Evolutionary conservation across 768 basidiomycete species (phyloP).

Genomic region (Crepidotus variabilis): DNA sequence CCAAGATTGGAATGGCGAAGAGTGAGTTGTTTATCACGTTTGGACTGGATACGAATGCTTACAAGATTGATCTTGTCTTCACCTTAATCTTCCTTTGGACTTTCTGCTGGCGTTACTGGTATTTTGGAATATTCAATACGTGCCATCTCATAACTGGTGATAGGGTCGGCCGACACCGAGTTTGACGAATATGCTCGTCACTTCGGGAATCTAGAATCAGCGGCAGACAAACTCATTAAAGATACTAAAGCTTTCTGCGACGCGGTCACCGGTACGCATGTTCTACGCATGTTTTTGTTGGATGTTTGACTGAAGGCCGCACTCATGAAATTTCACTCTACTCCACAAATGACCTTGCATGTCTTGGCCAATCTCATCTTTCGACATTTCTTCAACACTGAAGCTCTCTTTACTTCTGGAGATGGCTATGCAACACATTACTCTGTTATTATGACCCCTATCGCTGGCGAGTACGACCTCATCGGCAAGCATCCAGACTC

Average conservation of each 20-base stretch:
- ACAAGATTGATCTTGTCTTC: not conserved
- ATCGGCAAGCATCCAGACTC: constrained; percentile 75
- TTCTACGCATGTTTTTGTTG: not conserved
- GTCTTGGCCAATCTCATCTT: not conserved
- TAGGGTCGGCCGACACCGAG: constrained; percentile 81
- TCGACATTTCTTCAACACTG: constrained; percentile 5
- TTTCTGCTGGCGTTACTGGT: too few species aligned
- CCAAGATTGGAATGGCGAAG: constrained; percentile 88
- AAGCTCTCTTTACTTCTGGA: constrained; percentile 66
- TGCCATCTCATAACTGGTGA: not conserved
- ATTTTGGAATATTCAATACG: not conserved
- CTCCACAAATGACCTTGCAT: not conserved
- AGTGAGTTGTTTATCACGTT: constrained; percentile 48
- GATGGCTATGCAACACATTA: constrained; percentile 64
- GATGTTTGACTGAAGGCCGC: not conserved
- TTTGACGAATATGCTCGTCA: constrained; percentile 85
- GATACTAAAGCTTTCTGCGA: constrained; percentile 88
- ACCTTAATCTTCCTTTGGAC: not conserved
- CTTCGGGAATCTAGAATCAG: constrained; percentile 72
- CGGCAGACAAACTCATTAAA: constrained; percentile 88
- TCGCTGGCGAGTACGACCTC: constrained; percentile 75
- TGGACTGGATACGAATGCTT: not conserved
- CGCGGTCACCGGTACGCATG: constrained; percentile 62
- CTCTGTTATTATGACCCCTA: constrained; percentile 57
- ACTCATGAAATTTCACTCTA: not conserved